These are phyloP conservation scores for Arachnopeziza araneosa DNA, from an alignment of 2,329 filamentous ascomycete species.

Conservation along the genomic window DNA sequence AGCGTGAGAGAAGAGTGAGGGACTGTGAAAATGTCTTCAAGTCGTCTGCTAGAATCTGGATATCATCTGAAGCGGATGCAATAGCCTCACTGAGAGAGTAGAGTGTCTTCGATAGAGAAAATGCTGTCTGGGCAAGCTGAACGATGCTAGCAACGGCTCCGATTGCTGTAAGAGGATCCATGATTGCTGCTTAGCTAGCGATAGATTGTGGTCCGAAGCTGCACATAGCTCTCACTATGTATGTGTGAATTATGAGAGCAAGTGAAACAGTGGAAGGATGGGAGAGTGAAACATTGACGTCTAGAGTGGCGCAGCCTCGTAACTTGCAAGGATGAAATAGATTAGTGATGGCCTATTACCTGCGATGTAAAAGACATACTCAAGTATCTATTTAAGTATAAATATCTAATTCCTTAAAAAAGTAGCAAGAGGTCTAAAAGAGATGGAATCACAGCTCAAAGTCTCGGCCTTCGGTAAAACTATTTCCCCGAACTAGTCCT, in stretches of 20 bases:
- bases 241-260: not conserved
- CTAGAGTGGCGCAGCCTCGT: not conserved
- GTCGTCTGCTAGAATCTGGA: conserved; percentile 16
- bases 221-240: not conserved
- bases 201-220: not conserved
- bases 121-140: conserved; percentile 16
- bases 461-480: not conserved
- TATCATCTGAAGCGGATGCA: conserved; percentile 12
- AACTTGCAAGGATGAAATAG: not conserved
- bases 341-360: not conserved
- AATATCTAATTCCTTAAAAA: too few species aligned
- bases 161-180: conserved; percentile 18
- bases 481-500: not conserved
- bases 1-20: conserved; percentile 15
- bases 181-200: not conserved
- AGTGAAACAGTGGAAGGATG: not conserved
- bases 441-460: too few species aligned
- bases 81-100: conserved; percentile 17
- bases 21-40: conserved; percentile 17
- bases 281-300: not conserved
- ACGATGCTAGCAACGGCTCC: conserved; percentile 16
- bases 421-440: too few species aligned
- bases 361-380: too few species aligned
- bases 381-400: too few species aligned
- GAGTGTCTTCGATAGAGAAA: conserved; percentile 17